phyloP scores from a whole-genome alignment of 495 filamentous ascomycete genomes.

The Aspergillus leporis region DNA sequence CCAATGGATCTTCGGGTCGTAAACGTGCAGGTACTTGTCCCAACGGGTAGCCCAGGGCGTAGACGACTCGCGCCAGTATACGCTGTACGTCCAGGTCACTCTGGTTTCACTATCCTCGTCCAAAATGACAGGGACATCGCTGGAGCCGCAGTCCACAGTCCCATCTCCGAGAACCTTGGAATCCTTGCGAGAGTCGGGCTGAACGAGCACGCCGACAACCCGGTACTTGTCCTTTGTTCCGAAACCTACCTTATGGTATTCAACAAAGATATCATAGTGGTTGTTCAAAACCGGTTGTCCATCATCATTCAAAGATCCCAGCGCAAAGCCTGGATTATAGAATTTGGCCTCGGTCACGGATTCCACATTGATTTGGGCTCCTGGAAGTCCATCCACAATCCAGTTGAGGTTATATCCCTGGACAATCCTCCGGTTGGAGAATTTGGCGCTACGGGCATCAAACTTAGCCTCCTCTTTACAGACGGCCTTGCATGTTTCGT shows the following conservation, averaged over 20 bases:
- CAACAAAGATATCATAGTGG: slow-evolving; percentile 91
- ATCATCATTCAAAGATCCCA: slow-evolving; percentile 64
- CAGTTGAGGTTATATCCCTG: slow-evolving; percentile 90
- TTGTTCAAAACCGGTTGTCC: slow-evolving; percentile 72
- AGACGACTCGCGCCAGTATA: slow-evolving; percentile 75
- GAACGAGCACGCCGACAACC: slow-evolving; percentile 87
- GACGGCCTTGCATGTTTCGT: slow-evolving; percentile 81
- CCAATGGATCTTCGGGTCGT: slow-evolving; percentile 97
- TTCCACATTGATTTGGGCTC: slow-evolving; percentile 75
- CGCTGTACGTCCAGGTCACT: slow-evolving; percentile 87
- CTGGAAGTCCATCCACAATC: slow-evolving; percentile 91
- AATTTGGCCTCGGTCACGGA: slow-evolving; percentile 70
- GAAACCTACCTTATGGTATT: slow-evolving; percentile 74
- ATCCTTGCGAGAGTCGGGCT: slow-evolving; percentile 70
- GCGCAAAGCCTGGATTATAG: slow-evolving; percentile 83
- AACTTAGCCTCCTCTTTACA: slow-evolving; percentile 67
- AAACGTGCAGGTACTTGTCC: slow-evolving; percentile 97
- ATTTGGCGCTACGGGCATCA: slow-evolving; percentile 66
- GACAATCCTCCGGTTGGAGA: slow-evolving; percentile 77
- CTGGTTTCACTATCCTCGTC: slow-evolving; percentile 64
- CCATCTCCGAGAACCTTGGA: slow-evolving; percentile 53
- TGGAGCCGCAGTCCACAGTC: slow-evolving; percentile 61
- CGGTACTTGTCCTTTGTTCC: slow-evolving; percentile 65
- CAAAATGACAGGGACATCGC: slow-evolving; percentile 55
- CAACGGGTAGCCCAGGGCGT: slow-evolving; percentile 95